Evolutionary conservation across 1,284 basidiomycete species (phyloP).

Genomic region (Stereum hirsutum): DNA sequence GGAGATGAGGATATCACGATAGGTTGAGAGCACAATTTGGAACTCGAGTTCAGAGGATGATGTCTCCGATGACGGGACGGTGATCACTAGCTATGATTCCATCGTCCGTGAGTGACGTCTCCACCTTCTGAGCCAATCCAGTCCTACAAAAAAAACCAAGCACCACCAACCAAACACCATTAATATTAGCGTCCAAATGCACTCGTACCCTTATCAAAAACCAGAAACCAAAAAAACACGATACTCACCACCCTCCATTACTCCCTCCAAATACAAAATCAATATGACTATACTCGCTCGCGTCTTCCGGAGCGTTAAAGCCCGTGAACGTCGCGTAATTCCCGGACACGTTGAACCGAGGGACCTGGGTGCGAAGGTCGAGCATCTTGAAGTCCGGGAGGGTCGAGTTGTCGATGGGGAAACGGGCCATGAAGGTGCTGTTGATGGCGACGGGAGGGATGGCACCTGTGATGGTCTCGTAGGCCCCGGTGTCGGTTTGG

Average conservation of each 20-base stretch:
- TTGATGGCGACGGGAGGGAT: slow-evolving; percentile 30
- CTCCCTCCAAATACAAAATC: slow-evolving; percentile 46
- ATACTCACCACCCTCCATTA: slow-evolving; percentile 36
- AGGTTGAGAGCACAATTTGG: no score
- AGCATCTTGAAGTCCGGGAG: slow-evolving; percentile 31
- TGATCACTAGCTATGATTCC: slow-evolving; percentile 50
- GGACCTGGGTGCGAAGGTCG: slow-evolving; percentile 35
- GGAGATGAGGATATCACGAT: no score
- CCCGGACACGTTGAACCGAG: slow-evolving; percentile 32
- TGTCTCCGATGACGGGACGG: slow-evolving; percentile 40
- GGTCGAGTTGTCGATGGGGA: slow-evolving; percentile 22
- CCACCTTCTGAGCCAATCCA: slow-evolving; percentile 29
- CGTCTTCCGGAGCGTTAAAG: slow-evolving; percentile 31
- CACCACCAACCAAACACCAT: no score
- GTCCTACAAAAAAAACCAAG: slow-evolving; percentile 21
- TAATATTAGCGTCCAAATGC: neutral
- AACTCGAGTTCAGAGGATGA: no score
- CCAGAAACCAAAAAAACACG: slow-evolving; percentile 1
- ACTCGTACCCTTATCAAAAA: neutral
- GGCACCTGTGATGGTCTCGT: slow-evolving; percentile 37
- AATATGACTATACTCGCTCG: slow-evolving; percentile 32
- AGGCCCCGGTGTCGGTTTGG: slow-evolving; percentile 39
- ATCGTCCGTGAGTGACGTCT: slow-evolving; percentile 36
- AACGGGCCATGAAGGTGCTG: slow-evolving; percentile 32
- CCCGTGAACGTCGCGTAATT: slow-evolving; percentile 50